phyloP scores from a whole-genome alignment of 2,329 filamentous ascomycete species.

The Sporothrix luriei region DNA sequence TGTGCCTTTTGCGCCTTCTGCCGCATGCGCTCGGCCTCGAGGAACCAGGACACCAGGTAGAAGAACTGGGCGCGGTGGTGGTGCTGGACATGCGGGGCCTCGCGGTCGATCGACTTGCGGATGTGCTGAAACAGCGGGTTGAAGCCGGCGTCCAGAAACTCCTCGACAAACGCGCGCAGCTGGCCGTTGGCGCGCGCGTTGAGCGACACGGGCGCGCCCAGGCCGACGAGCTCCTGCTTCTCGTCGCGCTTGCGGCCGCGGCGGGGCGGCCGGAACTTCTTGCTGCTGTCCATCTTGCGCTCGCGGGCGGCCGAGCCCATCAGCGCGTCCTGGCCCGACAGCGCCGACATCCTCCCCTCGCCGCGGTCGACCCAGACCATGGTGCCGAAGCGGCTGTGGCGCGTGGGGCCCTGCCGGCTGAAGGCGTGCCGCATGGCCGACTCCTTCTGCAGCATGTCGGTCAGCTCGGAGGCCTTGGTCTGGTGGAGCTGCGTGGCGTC shows the following conservation, averaged over 20 bases:
- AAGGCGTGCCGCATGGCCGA: conserved; percentile 77
- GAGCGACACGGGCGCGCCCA: conserved; percentile 68
- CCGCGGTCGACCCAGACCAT: conserved; percentile 96
- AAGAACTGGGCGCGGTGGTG: conserved; percentile 85
- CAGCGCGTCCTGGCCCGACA: conserved; percentile 86
- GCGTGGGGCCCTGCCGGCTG: conserved; percentile 75
- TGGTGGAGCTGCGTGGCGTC: conserved; percentile 70
- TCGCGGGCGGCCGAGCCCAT: conserved; percentile 71
- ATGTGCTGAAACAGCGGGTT: conserved; percentile 87
- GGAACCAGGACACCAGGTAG: conserved; percentile 89
- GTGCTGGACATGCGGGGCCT: conserved; percentile 76
- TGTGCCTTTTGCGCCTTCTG: conserved; percentile 54
- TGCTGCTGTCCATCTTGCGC: conserved; percentile 85
- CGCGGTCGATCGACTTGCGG: conserved; percentile 85
- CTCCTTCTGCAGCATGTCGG: conserved; percentile 76
- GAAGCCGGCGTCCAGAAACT: conserved; percentile 93
- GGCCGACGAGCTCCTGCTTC: conserved; percentile 65
- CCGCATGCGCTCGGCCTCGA: conserved; percentile 78
- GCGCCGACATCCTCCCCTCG: conserved; percentile 78
- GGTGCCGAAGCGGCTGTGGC: conserved; percentile 92
- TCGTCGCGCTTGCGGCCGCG: conserved; percentile 63
- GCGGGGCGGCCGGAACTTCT: conserved; percentile 84
- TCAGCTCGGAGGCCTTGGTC: conserved; percentile 72
- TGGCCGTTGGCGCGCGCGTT: conserved; percentile 73
- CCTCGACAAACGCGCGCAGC: conserved; percentile 80